These are phyloP conservation scores for Pisolithus orientalis DNA, from an alignment of 768 basidiomycete species.

Conservation along the genomic window DNA sequence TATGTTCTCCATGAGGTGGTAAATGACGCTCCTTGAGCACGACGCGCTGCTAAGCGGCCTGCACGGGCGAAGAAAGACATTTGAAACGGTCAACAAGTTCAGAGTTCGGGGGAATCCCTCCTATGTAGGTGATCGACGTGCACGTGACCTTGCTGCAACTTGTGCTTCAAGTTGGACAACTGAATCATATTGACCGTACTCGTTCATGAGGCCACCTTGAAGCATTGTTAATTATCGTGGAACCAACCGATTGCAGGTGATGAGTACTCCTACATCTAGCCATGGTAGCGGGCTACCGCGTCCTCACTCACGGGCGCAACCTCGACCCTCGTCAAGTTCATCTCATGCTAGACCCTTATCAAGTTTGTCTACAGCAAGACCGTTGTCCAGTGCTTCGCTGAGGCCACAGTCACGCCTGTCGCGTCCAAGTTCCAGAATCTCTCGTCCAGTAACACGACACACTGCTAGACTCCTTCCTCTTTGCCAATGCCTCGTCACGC, in stretches of 20 bases:
- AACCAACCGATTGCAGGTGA: not conserved
- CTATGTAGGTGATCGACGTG: not conserved
- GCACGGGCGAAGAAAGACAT: conserved; percentile 16
- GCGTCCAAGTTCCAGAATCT: conserved; percentile 38
- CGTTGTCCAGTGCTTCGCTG: conserved; percentile 35
- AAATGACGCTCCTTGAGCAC: not conserved
- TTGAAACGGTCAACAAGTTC: not conserved
- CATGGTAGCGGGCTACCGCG: conserved; percentile 3
- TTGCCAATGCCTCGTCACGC: conserved; percentile 48
- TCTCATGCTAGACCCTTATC: conserved; percentile 37
- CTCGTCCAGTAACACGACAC: conserved; percentile 47
- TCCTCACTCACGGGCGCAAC: conserved; percentile 19
- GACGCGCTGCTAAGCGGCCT: conserved; percentile 7
- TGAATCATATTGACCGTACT: too few relatives aligned
- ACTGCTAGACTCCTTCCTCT: conserved; percentile 46
- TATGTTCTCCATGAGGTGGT: conserved; percentile 9
- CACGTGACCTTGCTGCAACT: not conserved
- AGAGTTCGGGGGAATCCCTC: not conserved
- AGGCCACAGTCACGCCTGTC: conserved; percentile 30
- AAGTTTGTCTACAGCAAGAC: conserved; percentile 41
- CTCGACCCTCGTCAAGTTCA: conserved; percentile 30
- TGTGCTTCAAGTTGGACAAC: too few relatives aligned
- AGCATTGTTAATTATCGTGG: too few relatives aligned
- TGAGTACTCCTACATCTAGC: conserved; percentile 18
- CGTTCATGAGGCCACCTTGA: too few relatives aligned